Conservation (phyloP, 2,329 filamentous ascomycete genomes). For the Talaromyces albobiverticillius region DNA sequence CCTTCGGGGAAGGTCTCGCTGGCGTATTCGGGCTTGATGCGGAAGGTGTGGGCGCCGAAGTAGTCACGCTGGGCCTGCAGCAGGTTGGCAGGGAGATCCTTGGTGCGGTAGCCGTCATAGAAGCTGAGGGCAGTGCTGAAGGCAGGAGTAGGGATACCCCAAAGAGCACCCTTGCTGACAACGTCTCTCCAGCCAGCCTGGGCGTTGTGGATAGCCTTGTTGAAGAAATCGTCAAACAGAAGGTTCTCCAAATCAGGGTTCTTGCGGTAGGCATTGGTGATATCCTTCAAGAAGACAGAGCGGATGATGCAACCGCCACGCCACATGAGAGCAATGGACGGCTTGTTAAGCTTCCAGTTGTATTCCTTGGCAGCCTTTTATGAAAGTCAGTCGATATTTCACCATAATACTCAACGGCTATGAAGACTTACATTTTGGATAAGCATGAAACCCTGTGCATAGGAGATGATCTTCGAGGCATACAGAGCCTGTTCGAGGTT, state of each 20-base stretch:
- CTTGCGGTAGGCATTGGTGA: conserved; percentile 92
- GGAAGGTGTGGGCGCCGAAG: conserved; percentile 94
- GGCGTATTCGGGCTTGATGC: conserved; percentile 76
- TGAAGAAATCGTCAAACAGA: conserved; percentile 99
- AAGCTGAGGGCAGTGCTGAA: conserved; percentile 97
- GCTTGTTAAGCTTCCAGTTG: conserved; percentile 99
- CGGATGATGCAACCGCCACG: conserved; percentile 99
- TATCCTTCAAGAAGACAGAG: conserved; percentile 99
- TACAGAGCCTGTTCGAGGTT: conserved; percentile 99
- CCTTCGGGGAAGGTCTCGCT: conserved; percentile 77
- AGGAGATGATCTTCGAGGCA: conserved; percentile 99
- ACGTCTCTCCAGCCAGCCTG: conserved; percentile 91
- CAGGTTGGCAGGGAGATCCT: conserved; percentile 95
- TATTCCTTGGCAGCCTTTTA: conserved; percentile 87
- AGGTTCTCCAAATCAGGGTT: conserved; percentile 96
- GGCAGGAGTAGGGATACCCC: conserved; percentile 92
- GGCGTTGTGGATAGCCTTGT: conserved; percentile 95
- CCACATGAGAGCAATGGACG: conserved; percentile 99
- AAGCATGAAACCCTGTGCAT: conserved; percentile 99
- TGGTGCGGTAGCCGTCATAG: conserved; percentile 98
- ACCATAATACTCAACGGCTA: conserved; percentile 9
- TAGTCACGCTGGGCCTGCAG: conserved; percentile 99
- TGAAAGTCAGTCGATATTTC: conserved; percentile 21
- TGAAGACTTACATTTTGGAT: conserved; percentile 79
- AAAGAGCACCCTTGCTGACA: conserved; percentile 84